Base-by-base conservation (phyloP, 768 basidiomycete species). In the Clitopilus passeckerianus region DNA sequence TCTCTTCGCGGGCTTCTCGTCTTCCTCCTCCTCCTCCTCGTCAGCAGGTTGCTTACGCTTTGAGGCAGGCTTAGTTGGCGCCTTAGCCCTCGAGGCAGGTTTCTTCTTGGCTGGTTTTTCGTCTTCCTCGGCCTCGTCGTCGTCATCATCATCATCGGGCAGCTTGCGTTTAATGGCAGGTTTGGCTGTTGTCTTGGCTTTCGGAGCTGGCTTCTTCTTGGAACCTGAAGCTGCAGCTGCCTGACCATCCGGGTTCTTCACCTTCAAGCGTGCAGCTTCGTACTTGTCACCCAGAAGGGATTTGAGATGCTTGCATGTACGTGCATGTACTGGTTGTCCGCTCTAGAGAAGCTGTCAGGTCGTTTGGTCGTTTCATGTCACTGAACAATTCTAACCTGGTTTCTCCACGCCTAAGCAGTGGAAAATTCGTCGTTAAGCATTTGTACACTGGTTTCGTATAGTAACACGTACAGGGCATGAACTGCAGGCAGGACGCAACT, bases 231-330 rank as follows among this genome's bases (percentile, higher is more conserved):
- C 46, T 16, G 16, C 46, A 18, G 12, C 22, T 50, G 37, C 37
- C 37, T 50, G 68, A 10, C 72, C 74, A 23, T 72, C 61, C 6
- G 77, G 76, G 58, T 80, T 80, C 60, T 78, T 78, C 56, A 77
- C 61, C 56, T 72, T 71, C 20, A 80, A 53, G 9, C 81, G 76
- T 6, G 79, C 80, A 33, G 67, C 66, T 62, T 82, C 80, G 64
- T 83, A 82, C 30, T 70, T 71, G 23, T 79, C 77, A 6, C 80
- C 80, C 2, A 82, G 69, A 20, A 81, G 68, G 8, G 72, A 56
- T 53, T 74, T 73, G 18, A 82, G 68, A 62, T 82, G 80, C 59
- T 80, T 81, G 70, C 80, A 82, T 15, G 78, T 74, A 15, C 80
- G 75, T 4, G 78, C 79, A 62, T 80, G 77, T 6, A 77, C 74